Evolutionary conservation across 257 asterid genomes (phyloP).

Genomic region (Primulina tabacum): DNA sequence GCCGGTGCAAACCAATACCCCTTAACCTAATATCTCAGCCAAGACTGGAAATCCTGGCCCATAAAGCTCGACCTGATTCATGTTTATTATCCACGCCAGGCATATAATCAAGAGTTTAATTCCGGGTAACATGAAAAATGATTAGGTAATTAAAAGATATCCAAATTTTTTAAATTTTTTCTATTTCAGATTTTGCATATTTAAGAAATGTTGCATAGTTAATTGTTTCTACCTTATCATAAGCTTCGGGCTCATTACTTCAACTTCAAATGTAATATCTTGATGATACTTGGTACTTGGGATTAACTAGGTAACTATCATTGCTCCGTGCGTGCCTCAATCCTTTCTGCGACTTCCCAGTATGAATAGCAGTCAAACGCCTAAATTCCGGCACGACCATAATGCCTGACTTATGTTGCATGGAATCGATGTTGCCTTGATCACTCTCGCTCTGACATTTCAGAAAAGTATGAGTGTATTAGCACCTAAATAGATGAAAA

Average conservation of each 20-base stretch:
- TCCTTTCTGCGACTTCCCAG: conserved; percentile 61
- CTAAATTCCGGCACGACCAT: conserved; percentile 41
- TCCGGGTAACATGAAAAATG: not conserved
- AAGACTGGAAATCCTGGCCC: not conserved
- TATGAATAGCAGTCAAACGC: conserved; percentile 58
- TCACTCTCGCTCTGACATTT: conserved; percentile 43
- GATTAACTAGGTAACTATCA: conserved; percentile 43
- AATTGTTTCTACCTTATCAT: not conserved
- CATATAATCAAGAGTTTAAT: not conserved
- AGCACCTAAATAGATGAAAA: not conserved
- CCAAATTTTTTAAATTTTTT: not conserved
- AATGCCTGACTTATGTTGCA: conserved; percentile 27
- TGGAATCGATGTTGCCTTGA: conserved; percentile 3
- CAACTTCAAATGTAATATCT: not conserved
- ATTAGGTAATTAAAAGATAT: not conserved
- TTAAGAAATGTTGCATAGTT: not conserved
- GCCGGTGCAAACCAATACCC: not conserved
- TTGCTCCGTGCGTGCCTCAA: conserved; percentile 50
- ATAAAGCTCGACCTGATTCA: not conserved
- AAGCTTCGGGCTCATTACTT: not conserved
- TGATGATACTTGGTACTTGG: not conserved
- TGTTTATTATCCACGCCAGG: not conserved
- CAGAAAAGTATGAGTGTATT: conserved; percentile 1
- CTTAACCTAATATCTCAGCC: not conserved
- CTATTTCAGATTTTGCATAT: too few relatives aligned